Conservation (phyloP, 1,284 basidiomycete species). For the Sphaerobolus stellatus region DNA sequence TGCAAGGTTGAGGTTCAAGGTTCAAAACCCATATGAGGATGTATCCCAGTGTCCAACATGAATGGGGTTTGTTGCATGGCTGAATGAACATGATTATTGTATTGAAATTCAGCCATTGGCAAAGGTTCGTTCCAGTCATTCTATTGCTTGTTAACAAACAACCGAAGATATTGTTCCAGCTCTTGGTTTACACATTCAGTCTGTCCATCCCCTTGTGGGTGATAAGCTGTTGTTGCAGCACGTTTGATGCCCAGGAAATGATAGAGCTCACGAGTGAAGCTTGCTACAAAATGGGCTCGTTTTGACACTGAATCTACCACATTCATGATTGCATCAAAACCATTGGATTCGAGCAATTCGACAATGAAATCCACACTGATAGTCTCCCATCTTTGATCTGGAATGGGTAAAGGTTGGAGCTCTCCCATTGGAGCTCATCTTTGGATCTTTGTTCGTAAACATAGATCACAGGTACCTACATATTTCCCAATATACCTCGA, state of each 20-base stretch:
- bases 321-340: slow-evolving; percentile 37
- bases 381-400: slow-evolving; percentile 28
- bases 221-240: slow-evolving; percentile 32
- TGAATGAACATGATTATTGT: background rate
- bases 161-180: slow-evolving; percentile 32
- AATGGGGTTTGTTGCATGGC: background rate
- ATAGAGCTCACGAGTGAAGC: slow-evolving; percentile 30
- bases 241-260: slow-evolving; percentile 20
- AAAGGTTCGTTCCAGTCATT: background rate
- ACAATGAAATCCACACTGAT: slow-evolving; percentile 39
- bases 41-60: background rate
- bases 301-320: slow-evolving; percentile 23
- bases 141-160: slow-evolving; percentile 25
- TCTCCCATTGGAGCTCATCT: slow-evolving; percentile 20
- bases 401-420: slow-evolving; percentile 28
- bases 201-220: slow-evolving; percentile 35
- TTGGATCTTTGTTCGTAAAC: slow-evolving; percentile 24
- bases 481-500: slow-evolving; percentile 22
- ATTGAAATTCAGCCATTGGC: background rate
- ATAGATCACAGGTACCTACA: background rate
- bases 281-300: slow-evolving; percentile 25
- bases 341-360: slow-evolving; percentile 32
- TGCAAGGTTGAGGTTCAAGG: background rate
- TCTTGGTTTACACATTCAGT: slow-evolving; percentile 37
- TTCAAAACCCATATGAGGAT: background rate